Evolutionary conservation across 805 yeast genomes (phyloP), one percentile per base, ranked within the genome.

Genomic region (Cyberlindnera petersonii): DNA sequence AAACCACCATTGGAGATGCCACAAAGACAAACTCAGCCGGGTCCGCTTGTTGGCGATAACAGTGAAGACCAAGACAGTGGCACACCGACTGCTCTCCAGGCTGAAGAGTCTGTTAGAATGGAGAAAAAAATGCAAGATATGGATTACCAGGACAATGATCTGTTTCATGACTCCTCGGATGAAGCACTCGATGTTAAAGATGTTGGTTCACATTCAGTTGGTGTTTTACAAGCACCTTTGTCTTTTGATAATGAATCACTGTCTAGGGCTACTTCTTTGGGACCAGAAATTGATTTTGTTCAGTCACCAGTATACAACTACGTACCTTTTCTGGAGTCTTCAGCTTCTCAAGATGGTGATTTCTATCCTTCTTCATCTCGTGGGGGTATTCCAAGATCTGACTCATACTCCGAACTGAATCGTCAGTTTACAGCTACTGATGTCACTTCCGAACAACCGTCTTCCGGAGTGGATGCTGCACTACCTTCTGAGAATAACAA

Each of bases 121-220:
- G n/a, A n/a, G n/a, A n/a, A n/a, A n/a, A n/a, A n/a, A n/a, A n/a
- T n/a, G 4, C 19, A 14, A 10, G 26, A 16, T 15, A 14, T 11
- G 11, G 29, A 24, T 6, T 11, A 14, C 3, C 20, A 24, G 33
- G 18, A 35, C 5, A 18, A 24, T 9, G 26, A 29, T 4, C 31
- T 50, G n/a, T 52, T 50, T 37, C 40, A 48, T 8, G 56, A 50
- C 23, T 46, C 53, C 5, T 46, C 51, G 3, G 52, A 47, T 34
- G 50, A 43, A 23, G 33, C 24, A 2, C 10, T n/a, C n/a, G n/a
- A n/a, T 22, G 14, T 14, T 30, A 21, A 10, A 21, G 11, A 5
- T 20, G 16, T 5, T 27, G 9, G 9, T 6, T 4, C 10, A n/a
- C 15, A 22, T 16, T 8, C 34, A 23, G 30, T 29, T 6, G 34